phyloP scores from a whole-genome alignment of 441 rosid genomes.

The Lepidium campestre region DNA sequence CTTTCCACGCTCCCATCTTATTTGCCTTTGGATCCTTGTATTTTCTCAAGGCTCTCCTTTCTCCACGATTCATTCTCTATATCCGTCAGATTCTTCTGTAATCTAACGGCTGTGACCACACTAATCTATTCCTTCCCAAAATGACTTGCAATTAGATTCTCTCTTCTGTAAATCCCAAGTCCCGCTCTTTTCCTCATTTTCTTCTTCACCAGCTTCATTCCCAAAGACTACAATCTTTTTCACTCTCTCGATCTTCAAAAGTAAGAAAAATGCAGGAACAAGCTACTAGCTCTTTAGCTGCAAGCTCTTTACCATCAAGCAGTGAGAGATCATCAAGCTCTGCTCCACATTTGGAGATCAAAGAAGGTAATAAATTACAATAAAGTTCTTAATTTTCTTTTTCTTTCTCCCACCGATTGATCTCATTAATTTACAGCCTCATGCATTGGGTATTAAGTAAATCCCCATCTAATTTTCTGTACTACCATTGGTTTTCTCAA shows the following conservation, averaged over 20 bases:
- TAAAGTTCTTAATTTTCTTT: not conserved
- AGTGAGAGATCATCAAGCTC: constrained; percentile 91
- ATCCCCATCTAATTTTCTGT: not conserved
- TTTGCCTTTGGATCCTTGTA: constrained; percentile 45
- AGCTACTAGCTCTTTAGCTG: constrained; percentile 66
- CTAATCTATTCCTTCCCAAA: constrained; percentile 22
- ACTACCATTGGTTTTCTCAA: constrained; percentile 13
- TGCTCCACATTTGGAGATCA: constrained; percentile 61
- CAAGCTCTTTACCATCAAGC: constrained; percentile 78
- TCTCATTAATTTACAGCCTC: not conserved
- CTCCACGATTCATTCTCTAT: constrained; percentile 44
- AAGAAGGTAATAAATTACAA: constrained; percentile 51
- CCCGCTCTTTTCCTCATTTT: constrained; percentile 31
- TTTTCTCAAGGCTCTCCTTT: constrained; percentile 41
- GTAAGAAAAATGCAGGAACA: constrained; percentile 54
- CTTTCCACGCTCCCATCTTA: constrained; percentile 41
- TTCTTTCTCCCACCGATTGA: not conserved
- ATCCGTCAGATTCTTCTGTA: constrained; percentile 32
- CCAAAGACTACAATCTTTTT: not conserved
- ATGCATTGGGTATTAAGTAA: not conserved
- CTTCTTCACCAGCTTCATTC: constrained; percentile 5
- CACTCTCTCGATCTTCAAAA: constrained; percentile 1
- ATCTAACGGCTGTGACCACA: constrained; percentile 40
- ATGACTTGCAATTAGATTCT: constrained; percentile 16
- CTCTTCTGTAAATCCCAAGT: constrained; percentile 22